Conservation (phyloP, 2,329 filamentous ascomycete genomes). For the Colletotrichum scovillei region DNA sequence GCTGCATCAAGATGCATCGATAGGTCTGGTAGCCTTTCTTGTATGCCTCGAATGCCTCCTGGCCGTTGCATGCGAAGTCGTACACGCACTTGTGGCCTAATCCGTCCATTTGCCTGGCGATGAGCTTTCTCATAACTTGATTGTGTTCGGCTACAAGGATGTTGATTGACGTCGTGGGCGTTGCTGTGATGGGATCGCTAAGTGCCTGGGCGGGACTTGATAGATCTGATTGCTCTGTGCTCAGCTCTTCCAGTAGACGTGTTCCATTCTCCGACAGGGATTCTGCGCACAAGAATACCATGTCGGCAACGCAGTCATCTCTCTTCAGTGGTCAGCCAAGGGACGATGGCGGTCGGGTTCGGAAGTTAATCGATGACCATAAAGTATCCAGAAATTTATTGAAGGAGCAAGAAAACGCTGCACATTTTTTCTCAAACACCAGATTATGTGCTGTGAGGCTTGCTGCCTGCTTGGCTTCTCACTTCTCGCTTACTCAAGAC, state of each 20-base stretch:
- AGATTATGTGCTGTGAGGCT: background rate
- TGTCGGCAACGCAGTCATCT: background rate
- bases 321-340: background rate
- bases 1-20: conserved; percentile 48
- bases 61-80: conserved; percentile 46
- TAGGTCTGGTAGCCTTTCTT: conserved; percentile 39
- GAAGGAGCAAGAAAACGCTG: too few species aligned
- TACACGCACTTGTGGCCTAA: conserved; percentile 39
- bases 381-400: too few species aligned
- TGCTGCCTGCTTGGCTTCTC: background rate
- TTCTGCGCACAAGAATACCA: background rate
- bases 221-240: background rate
- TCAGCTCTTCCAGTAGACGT: background rate
- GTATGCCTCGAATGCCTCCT: conserved; percentile 46
- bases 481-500: background rate
- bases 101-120: conserved; percentile 36
- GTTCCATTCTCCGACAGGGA: background rate
- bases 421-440: too few species aligned
- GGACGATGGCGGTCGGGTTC: too few species aligned
- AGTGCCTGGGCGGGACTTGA: background rate
- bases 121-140: background rate
- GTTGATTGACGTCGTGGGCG: background rate
- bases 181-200: background rate
- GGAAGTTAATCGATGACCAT: too few species aligned
- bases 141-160: background rate